phyloP scores from a whole-genome alignment of 345 rosid species.

The Murraya paniculata region DNA sequence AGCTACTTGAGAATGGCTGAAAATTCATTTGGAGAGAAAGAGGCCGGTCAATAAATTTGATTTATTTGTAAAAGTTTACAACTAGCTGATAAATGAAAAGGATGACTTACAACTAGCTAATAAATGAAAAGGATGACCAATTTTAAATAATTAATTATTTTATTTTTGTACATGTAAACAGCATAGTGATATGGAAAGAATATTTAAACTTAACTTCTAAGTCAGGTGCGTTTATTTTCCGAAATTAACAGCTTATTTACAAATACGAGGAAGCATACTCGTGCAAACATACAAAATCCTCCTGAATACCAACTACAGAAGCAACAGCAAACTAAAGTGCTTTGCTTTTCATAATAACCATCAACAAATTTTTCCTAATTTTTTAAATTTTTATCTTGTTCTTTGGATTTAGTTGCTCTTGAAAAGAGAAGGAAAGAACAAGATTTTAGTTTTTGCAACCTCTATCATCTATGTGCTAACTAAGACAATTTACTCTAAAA shows the following conservation, averaged over 20 bases:
- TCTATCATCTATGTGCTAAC: neutral
- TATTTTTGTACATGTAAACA: neutral
- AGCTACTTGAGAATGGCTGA: constrained; percentile 67
- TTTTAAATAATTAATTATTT: neutral
- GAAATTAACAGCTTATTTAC: neutral
- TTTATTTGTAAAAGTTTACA: neutral
- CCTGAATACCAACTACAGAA: neutral
- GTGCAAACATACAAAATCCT: constrained; percentile 1
- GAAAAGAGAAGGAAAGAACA: neutral
- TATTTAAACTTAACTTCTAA: neutral
- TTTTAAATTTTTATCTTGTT: neutral
- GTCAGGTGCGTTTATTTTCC: neutral
- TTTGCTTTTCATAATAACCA: neutral
- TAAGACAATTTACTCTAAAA: neutral
- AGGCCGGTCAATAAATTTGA: constrained; percentile 10
- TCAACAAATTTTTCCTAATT: neutral
- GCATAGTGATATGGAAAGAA: neutral
- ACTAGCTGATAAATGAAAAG: neutral
- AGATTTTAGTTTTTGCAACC: neutral
- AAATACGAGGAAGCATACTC: neutral
- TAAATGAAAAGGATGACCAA: neutral
- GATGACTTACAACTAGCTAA: neutral
- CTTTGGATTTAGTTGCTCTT: neutral
- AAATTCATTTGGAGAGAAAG: constrained; percentile 16
- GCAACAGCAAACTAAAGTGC: neutral